phyloP scores from a whole-genome alignment of 2,329 filamentous ascomycete species.

The Penicillium sp. region DNA sequence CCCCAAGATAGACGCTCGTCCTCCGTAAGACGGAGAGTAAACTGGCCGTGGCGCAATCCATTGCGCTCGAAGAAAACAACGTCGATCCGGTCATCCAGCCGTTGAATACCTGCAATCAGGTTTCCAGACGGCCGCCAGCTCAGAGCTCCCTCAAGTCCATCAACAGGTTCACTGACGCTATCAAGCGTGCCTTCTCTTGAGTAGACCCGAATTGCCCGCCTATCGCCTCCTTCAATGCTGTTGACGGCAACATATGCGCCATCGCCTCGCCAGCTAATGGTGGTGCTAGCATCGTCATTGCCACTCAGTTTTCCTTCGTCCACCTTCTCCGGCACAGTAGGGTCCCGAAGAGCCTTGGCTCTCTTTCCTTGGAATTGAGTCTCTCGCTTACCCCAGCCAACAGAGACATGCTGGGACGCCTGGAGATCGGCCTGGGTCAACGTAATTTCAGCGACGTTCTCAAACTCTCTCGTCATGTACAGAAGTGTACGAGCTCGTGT shows the following conservation, averaged over 20 bases:
- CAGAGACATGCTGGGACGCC: conserved; percentile 90
- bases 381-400: conserved; percentile 98
- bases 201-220: conserved; percentile 86
- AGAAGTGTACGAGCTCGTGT: conserved; percentile 79
- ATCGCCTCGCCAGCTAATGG: conserved; percentile 92
- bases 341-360: conserved; percentile 83
- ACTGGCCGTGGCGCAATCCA: conserved; percentile 94
- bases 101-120: conserved; percentile 83
- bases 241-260: conserved; percentile 90
- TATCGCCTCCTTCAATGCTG: conserved; percentile 67
- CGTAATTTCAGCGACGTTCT: conserved; percentile 75
- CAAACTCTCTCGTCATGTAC: conserved; percentile 92
- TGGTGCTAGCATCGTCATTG: conserved; percentile 71
- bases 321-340: conserved; percentile 89
- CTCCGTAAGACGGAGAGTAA: conserved; percentile 71
- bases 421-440: conserved; percentile 78
- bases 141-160: conserved; percentile 82
- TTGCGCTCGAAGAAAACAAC: conserved; percentile 97
- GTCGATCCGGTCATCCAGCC: conserved; percentile 69
- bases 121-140: conserved; percentile 94
- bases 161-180: conserved; percentile 91
- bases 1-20: conserved; percentile 61
- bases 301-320: conserved; percentile 79
- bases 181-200: conserved; percentile 88
- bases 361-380: conserved; percentile 96